Conservation (phyloP, 2,329 filamentous ascomycete species). For the Talaromyces sp. region DNA sequence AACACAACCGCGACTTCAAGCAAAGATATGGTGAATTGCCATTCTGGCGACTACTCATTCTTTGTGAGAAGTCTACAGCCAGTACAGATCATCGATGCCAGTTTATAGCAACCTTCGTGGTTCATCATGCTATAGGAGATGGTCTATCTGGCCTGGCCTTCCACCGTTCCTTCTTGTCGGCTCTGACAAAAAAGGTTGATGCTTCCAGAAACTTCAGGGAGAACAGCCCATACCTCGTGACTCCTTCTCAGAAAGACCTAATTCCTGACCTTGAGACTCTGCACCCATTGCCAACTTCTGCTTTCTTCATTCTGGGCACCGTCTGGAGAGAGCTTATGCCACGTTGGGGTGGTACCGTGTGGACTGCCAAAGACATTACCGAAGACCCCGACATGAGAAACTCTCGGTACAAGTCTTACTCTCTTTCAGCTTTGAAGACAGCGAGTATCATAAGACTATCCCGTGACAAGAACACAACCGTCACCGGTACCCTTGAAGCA, state of each 20-base stretch:
- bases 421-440: not conserved
- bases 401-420: not conserved
- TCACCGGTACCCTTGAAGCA: not conserved
- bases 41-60: not conserved
- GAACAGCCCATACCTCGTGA: not conserved
- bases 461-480: not conserved
- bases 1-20: not conserved
- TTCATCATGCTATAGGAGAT: not conserved
- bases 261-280: not conserved
- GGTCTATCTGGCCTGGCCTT: not conserved
- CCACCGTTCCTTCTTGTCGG: not conserved
- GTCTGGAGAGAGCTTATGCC: not conserved
- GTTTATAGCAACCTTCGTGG: not conserved
- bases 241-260: not conserved
- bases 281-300: not conserved
- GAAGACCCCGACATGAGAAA: not conserved
- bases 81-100: not conserved
- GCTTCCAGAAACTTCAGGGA: too few relatives aligned
- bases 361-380: not conserved
- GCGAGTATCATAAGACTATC: not conserved
- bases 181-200: not conserved
- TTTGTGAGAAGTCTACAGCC: not conserved
- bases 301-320: not conserved
- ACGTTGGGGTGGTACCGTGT: not conserved
- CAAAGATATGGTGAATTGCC: not conserved